Evolutionary conservation across 768 basidiomycete species (phyloP).

Genomic region (Agrocybe praecox): DNA sequence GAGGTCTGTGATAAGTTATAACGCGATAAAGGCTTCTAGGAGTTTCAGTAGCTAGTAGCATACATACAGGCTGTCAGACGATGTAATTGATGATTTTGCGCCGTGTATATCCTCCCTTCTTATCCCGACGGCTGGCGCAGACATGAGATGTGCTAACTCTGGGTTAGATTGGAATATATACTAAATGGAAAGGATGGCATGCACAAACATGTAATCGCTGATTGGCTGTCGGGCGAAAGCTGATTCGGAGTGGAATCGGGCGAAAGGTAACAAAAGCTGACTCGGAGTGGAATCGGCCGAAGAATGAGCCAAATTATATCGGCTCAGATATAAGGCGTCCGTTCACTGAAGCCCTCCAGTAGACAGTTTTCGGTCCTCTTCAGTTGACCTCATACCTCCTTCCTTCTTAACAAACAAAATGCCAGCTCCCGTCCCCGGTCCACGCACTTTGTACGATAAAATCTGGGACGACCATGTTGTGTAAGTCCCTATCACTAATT

Average conservation of each 20-base stretch:
- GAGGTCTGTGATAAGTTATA: background rate
- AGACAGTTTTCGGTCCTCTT: constrained; percentile 4
- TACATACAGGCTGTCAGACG: too few species aligned
- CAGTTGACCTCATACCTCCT: constrained; percentile 3
- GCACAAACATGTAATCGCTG: constrained; percentile 7
- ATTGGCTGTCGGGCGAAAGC: constrained; percentile 17
- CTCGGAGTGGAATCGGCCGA: constrained; percentile 23
- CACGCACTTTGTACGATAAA: constrained; percentile 96
- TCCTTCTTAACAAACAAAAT: constrained; percentile 24
- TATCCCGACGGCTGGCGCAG: too few species aligned
- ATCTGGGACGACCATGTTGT: constrained; percentile 98
- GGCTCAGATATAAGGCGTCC: constrained; percentile 18
- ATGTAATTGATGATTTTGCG: too few species aligned
- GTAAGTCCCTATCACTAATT: constrained; percentile 41
- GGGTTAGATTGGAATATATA: too few species aligned
- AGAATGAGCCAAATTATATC: constrained; percentile 14
- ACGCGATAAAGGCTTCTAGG: background rate
- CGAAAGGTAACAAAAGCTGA: too few species aligned
- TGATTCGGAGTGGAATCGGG: constrained; percentile 18
- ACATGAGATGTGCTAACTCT: too few species aligned
- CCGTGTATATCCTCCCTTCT: too few species aligned
- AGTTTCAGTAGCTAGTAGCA: background rate
- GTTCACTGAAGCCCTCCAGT: constrained; percentile 1
- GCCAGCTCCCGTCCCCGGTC: constrained; percentile 47
- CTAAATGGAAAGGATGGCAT: constrained; percentile 10